Evolutionary conservation across 2,329 filamentous ascomycete species (phyloP), one percentile per base, ranked within the genome.

Genomic region (Aureobasidium sp.): DNA sequence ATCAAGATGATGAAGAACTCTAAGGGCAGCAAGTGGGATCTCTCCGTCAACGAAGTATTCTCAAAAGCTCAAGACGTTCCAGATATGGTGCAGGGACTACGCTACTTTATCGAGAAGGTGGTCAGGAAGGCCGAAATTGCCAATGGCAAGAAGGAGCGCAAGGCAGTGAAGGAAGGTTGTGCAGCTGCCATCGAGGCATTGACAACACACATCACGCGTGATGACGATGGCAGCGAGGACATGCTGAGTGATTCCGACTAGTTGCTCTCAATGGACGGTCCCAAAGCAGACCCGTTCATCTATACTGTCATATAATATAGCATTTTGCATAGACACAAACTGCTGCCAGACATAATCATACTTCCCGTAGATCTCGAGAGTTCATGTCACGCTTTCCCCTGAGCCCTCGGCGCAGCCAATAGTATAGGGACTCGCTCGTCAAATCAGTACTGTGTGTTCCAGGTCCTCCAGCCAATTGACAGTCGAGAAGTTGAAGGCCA

Each of bases 21-120:
- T 34, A 77, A 80, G 61, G 76, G 71, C 5, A 71, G 73, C 1
- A 78, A 79, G 64, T 81, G 86, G 65, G 82, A 86, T 63, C 78
- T 79, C 60, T 77, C 79, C 1, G 75, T 96, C 32, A 78, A 83
- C 65, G 85, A 85, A 53, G 76, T 91, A 1, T 90, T 96, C 71
- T 76, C 82, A 20, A 82, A 83, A 12, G 82, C 84, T 0, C 82
- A 83, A 63, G 84, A 85, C 37, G 80, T 84, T 2, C 84, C 86
- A 0, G 83, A 87, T 63, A 82, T 97, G 65, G 84, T 87, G 5
- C 84, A 84, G 62, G 89, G 90, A 0, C 70, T 97, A 66, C 86
- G 89, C 65, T 95, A 87, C 74, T 94, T 96, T 71, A 70, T 97
- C 59, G 84, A 85, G 70, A 92, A 88, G 72, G 83, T 88, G 48